Base-by-base conservation (phyloP, 345 rosid species). In the Viola odorata region DNA sequence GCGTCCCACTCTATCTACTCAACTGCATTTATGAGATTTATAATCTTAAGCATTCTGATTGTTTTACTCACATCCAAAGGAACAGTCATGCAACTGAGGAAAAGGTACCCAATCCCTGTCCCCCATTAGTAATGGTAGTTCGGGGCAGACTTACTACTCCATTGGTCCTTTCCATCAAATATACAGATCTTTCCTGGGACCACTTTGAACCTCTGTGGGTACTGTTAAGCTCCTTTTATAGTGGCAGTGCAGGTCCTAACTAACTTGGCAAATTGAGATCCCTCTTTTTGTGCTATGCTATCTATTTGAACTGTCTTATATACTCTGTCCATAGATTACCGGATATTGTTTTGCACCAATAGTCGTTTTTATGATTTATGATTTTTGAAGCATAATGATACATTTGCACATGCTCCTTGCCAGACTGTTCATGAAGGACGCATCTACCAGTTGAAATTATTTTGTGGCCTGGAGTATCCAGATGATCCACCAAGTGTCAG, bases 351-450 rank as follows among this genome's bases (percentile, higher is more conserved):
- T 47, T 6, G 50, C 50, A 12, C 50, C 50, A 47, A n/a, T 10
- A 47, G 11, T 0, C 3, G 12, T 44, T 38, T 12, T 12, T 50
- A 45, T 65, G 55, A 23, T 57, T 70, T 53, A 37, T 59, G n/a
- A 5, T 41, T 49, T 58, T 40, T 62, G 56, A 36, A 51, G 50
- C 63, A 37, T 17, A 42, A 55, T 62, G 47, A 55, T 50, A 10
- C 57, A 42, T 50, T 59, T 54, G 37, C 36, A 60, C 11, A 32
- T 75, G 44, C 50, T 61, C 45, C 63, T 50, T 73, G 48, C 58
- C 86, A 87, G 95, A 81, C 91, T 77, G 88, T 87, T 54, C 95
- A 87, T 14, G 91, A 87, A 50, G 91, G 95, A 14, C 88, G 91
- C 23, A 87, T 87, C 61, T 85, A 87, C 67, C 95, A 87, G 87